Evolutionary conservation across 208 protist genomes (phyloP), one percentile per base, ranked within the genome.

Genomic region (Histomonas meleagridis): DNA sequence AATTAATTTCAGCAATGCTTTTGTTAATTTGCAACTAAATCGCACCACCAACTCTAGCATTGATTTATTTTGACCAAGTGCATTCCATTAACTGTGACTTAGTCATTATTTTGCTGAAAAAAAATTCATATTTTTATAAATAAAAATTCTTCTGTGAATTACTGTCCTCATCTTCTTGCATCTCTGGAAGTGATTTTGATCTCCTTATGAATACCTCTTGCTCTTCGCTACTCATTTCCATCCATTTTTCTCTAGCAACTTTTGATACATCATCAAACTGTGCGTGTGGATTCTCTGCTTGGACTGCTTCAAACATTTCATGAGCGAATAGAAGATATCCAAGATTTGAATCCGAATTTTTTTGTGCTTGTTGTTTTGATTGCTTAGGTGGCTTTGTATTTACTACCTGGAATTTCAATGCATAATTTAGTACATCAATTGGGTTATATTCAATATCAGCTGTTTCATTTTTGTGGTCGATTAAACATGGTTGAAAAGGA

Each of bases 401-500:
- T 16, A 18, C 12, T 18, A 46, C 7, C 10, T 49, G 43, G 38
- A 43, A 46, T 57, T 46, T 51, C 38, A 51, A 40, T 86, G 76
- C 76, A 35, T 86, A 55, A n/a, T 51, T 18, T 38, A 86, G 55
- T 46, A 86, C 76, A 55, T 57, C 76, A 9, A 86, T 26, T 38
- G 76, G 76, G 38, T 86, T 86, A 28, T 86, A 86, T 57, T 86
- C 76, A 46, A 86, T 48, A 46, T 86, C 55, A 3, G 23, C 38
- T 38, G 76, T 86, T 46, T 86, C 76, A 55, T 86, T 86, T 86
- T 86, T 86, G 26, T 86, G 76, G n/a, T 55, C 76, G 0, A 86
- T 9, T 7, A 86, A 35, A 43, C 26, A 43, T 18, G 46, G 18
- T 55, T 86, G 76, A 55, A 86, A 86, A 55, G 51, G 76, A 55